Evolutionary conservation across 2,329 filamentous ascomycete genomes (phyloP).

Genomic region (Paracamarosporium sp.): DNA sequence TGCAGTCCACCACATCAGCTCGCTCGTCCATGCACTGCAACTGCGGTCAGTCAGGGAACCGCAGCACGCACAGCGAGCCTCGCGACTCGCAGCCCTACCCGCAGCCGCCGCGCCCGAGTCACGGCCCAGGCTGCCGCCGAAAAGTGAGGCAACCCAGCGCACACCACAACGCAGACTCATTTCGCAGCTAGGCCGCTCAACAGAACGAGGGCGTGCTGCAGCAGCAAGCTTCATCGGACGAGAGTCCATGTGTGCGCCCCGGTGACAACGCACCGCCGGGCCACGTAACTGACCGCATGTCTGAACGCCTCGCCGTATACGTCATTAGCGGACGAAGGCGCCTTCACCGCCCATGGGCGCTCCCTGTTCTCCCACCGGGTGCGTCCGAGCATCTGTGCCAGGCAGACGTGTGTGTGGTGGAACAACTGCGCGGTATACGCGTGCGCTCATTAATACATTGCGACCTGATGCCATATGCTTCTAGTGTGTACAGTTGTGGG

Average conservation of each 20-base stretch:
- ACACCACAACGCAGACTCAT: background rate
- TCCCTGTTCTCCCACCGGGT: background rate
- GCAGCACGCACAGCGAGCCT: background rate
- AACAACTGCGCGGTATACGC: background rate
- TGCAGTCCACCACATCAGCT: background rate
- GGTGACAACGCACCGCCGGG: constrained; percentile 5
- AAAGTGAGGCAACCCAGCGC: constrained; percentile 7
- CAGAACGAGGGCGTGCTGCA: background rate
- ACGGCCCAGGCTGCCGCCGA: background rate
- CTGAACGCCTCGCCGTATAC: background rate
- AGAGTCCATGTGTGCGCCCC: background rate
- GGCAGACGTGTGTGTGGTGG: background rate
- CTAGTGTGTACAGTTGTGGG: background rate
- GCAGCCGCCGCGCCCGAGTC: background rate
- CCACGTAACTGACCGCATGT: constrained; percentile 9
- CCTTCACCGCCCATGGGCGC: constrained; percentile 1
- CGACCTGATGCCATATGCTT: background rate
- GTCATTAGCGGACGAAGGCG: constrained; percentile 4
- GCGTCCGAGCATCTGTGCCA: no score
- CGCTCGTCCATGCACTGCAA: background rate
- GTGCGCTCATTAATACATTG: background rate
- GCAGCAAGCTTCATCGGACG: background rate
- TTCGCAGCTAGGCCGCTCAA: background rate
- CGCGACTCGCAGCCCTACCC: constrained; percentile 5
- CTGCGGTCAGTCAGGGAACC: background rate